Base-by-base conservation (phyloP, 805 yeast species). In the Ogataea glucozyma region DNA sequence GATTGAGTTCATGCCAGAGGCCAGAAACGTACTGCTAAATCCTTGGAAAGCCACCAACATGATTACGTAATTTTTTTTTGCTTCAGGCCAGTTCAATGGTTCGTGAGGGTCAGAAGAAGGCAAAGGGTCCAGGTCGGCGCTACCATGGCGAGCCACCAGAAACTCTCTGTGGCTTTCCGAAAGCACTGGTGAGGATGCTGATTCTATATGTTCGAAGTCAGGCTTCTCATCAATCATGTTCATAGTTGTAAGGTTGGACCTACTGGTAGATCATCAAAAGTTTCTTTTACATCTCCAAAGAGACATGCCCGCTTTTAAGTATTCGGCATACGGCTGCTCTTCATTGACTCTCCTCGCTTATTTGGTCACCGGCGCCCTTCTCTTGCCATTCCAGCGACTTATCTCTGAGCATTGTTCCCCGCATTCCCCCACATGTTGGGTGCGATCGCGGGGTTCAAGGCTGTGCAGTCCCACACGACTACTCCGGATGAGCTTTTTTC, bases 1-100 rank as follows among this genome's bases (percentile, higher is more conserved):
- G 9, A 33, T 38, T 2, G 46, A 33, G 20, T 31, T 42, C 29
- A 37, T 26, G 11, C 46, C 46, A 5, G 35, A 40, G 13, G 46
- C 38, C 46, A 42, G 36, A 23, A 42, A 42, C 3, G 46, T 42
- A 14, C 38, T 32, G 22, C 41, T 42, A 26, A 42, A 42, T 9
- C 37, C 37, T 18, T 42, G 46, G 34, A 42, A 42, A 14, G 46
- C 39, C 21, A 42, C 33, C 7, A 42, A 33, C 12, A 19, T n/a
- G 21, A 42, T 42, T 10, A 27, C 33, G 24, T 22, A 23, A 16
- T 42, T 42, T 20, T 42, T 42, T 22, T 42, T 37, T 41, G 41
- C 36, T 23, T 23, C 40, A 4, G 46, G 41, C 46, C 46, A 37
- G 29, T 42, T 42, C 37, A 42, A 14, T 2, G 41, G 46, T 3